phyloP scores from a whole-genome alignment of 75 land plant species.

The Isoetes taiwanensis region DNA sequence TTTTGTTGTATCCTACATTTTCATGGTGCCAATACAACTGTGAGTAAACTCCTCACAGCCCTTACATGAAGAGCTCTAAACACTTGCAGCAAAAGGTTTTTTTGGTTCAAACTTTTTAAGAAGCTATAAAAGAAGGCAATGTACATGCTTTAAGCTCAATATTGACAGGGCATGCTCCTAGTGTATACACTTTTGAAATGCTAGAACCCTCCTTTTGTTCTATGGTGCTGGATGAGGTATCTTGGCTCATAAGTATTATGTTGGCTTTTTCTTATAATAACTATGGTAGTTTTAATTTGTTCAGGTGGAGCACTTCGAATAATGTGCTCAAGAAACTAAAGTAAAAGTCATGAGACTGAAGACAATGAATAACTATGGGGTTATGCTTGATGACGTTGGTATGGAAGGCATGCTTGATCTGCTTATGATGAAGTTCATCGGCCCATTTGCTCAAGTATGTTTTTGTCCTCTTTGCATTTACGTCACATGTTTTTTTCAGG shows the following conservation, averaged over 20 bases:
- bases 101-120: slow-evolving; percentile 69
- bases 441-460: slow-evolving; percentile 64
- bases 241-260: no score
- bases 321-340: slow-evolving; percentile 60
- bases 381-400: slow-evolving; percentile 97
- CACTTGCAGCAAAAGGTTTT: slow-evolving; percentile 47
- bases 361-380: slow-evolving; percentile 97
- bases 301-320: slow-evolving; percentile 90
- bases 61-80: slow-evolving; percentile 54
- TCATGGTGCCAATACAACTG: no score
- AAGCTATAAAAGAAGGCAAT: slow-evolving; percentile 58
- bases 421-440: slow-evolving; percentile 59
- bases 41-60: no score
- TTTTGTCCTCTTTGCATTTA: no score
- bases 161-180: slow-evolving; percentile 65
- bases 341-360: slow-evolving; percentile 88
- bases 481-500: no score
- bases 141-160: slow-evolving; percentile 66
- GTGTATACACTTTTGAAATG: slow-evolving; percentile 75
- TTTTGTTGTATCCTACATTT: no score
- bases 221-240: slow-evolving; percentile 64
- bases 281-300: no score
- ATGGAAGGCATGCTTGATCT: slow-evolving; percentile 77
- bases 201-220: slow-evolving; percentile 75
- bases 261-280: no score